These are phyloP conservation scores for Symbiodinium natans DNA, from an alignment of 73 alveolate genomes.

Conservation along the genomic window DNA sequence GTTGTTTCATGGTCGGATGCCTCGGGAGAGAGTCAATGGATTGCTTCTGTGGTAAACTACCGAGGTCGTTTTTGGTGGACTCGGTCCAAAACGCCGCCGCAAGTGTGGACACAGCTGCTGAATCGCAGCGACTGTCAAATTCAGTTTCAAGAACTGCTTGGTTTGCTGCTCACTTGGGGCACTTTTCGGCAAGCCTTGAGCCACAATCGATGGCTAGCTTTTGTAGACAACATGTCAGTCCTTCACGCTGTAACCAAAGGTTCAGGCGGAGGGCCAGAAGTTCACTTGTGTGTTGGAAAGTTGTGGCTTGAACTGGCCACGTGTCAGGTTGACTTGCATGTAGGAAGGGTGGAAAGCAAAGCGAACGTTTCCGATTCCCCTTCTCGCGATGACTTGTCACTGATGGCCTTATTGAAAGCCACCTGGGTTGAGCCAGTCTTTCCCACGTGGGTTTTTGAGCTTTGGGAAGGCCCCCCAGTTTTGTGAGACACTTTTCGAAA, in stretches of 20 bases:
- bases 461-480: slow-evolving; percentile 31
- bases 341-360: background rate
- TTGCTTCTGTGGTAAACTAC: slow-evolving; percentile 30
- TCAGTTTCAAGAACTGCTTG: slow-evolving; percentile 37
- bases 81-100: background rate
- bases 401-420: slow-evolving; percentile 46
- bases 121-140: slow-evolving; percentile 15
- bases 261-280: slow-evolving; percentile 33
- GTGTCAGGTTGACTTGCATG: slow-evolving; percentile 1
- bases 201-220: background rate
- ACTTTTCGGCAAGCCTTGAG: background rate
- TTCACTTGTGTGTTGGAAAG: slow-evolving; percentile 1
- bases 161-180: slow-evolving; percentile 39
- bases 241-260: slow-evolving; percentile 17
- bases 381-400: slow-evolving; percentile 24
- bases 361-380: slow-evolving; percentile 57
- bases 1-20: slow-evolving; percentile 33
- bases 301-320: slow-evolving; percentile 70
- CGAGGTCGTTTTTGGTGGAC: slow-evolving; percentile 34
- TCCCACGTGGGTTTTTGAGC: slow-evolving; percentile 25
- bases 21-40: slow-evolving; percentile 40
- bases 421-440: background rate
- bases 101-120: slow-evolving; percentile 18
- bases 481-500: background rate
- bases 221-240: slow-evolving; percentile 37